Conservation (phyloP, 441 rosid genomes). For the Mallotus japonicus region DNA sequence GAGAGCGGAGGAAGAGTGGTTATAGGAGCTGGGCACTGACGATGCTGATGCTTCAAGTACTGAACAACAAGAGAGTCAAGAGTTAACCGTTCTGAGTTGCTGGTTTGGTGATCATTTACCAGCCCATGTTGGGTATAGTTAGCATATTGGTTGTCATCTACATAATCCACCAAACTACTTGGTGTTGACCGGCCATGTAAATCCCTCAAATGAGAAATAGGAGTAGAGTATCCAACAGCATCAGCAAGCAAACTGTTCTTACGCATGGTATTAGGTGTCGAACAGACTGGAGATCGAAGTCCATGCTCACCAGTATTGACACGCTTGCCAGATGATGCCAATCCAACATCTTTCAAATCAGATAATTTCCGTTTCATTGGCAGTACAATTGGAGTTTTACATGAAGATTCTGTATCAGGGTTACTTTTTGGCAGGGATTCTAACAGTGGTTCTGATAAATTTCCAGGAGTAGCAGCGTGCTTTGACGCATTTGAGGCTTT, state of each 20-base stretch:
- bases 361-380: constrained; percentile 78
- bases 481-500: constrained; percentile 40
- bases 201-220: constrained; percentile 48
- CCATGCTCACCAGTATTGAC: constrained; percentile 68
- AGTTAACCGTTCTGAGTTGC: constrained; percentile 74
- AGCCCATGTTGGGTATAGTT: constrained; percentile 50
- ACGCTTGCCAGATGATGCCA: constrained; percentile 60
- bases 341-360: constrained; percentile 65
- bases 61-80: constrained; percentile 90
- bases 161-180: constrained; percentile 36
- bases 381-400: constrained; percentile 65
- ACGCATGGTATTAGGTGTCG: constrained; percentile 52
- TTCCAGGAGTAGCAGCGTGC: constrained; percentile 36
- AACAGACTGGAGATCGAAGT: constrained; percentile 58
- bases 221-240: constrained; percentile 54
- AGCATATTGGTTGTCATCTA: constrained; percentile 57
- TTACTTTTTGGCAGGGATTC: constrained; percentile 42
- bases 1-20: constrained; percentile 98
- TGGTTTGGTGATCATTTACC: constrained; percentile 57
- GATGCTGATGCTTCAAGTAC: constrained; percentile 95
- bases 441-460: constrained; percentile 37
- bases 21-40: constrained; percentile 98
- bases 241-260: constrained; percentile 46
- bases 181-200: constrained; percentile 43
- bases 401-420: constrained; percentile 53